Evolutionary conservation across 106 monocot genomes (phyloP).

Genomic region (Triglochin maritima): DNA sequence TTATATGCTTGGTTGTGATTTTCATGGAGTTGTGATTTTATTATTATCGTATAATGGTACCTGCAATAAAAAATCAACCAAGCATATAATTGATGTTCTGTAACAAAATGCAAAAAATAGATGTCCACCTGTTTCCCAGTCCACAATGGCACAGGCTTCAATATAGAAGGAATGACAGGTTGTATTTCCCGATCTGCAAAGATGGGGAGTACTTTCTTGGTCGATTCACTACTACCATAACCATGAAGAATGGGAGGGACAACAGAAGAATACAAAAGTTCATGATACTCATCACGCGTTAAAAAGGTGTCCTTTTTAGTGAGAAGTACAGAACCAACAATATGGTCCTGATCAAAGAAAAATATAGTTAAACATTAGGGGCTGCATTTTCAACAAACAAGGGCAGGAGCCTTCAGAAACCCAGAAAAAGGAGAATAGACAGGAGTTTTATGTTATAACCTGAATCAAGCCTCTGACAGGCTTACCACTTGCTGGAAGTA

Average conservation of each 20-base stretch:
- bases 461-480: slow-evolving; percentile 94
- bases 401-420: not conserved
- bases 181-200: slow-evolving; percentile 34
- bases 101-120: not conserved
- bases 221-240: slow-evolving; percentile 15
- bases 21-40: too few relatives aligned
- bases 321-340: slow-evolving; percentile 84
- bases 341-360: slow-evolving; percentile 69
- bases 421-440: not conserved
- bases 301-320: slow-evolving; percentile 83
- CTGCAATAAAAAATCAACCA: not conserved
- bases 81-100: not conserved
- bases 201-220: slow-evolving; percentile 34
- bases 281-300: slow-evolving; percentile 73
- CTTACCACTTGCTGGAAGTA: slow-evolving; percentile 79
- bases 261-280: slow-evolving; percentile 66
- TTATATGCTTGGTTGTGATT: too few relatives aligned
- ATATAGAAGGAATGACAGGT: slow-evolving; percentile 61
- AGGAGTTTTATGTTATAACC: slow-evolving; percentile 21
- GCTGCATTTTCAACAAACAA: not conserved
- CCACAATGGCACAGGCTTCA: slow-evolving; percentile 80
- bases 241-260: slow-evolving; percentile 27
- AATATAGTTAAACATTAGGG: slow-evolving; percentile 3
- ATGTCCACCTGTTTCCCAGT: slow-evolving; percentile 83
- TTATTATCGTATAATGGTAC: too few relatives aligned